These are phyloP conservation scores for Astragalus membranaceus DNA, from an alignment of 306 rosid genomes.

Conservation along the genomic window DNA sequence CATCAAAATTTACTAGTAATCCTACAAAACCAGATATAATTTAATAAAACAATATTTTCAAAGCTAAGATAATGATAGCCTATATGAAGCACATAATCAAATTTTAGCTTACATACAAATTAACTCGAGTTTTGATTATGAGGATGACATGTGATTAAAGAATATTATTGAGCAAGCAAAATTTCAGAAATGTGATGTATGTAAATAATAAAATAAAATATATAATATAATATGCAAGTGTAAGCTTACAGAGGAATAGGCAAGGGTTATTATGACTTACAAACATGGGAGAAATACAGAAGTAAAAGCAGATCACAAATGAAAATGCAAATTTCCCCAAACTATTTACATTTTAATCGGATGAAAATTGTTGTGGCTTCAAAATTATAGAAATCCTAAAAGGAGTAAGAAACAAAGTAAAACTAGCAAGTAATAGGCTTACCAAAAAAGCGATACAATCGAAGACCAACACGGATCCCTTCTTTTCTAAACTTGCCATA, in stretches of 20 bases:
- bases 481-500: slow-evolving; percentile 49
- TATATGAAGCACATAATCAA: neutral
- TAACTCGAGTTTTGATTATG: neutral
- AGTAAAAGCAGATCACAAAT: neutral
- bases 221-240: neutral
- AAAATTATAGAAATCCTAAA: neutral
- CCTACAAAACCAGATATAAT: neutral
- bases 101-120: neutral
- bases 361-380: neutral
- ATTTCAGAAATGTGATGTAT: neutral
- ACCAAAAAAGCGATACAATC: slow-evolving; percentile 64
- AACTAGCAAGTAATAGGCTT: slow-evolving; percentile 9
- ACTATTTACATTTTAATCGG: neutral
- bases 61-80: neutral
- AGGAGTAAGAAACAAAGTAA: neutral
- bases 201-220: too few relatives aligned
- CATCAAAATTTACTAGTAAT: neutral
- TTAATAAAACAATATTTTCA: neutral
- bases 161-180: neutral
- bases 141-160: neutral
- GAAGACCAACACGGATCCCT: slow-evolving; percentile 65
- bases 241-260: neutral
- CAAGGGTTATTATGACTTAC: neutral
- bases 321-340: neutral
- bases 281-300: slow-evolving; percentile 5